Evolutionary conservation across 768 basidiomycete species (phyloP).

Genomic region (Lepiota subincarnata): DNA sequence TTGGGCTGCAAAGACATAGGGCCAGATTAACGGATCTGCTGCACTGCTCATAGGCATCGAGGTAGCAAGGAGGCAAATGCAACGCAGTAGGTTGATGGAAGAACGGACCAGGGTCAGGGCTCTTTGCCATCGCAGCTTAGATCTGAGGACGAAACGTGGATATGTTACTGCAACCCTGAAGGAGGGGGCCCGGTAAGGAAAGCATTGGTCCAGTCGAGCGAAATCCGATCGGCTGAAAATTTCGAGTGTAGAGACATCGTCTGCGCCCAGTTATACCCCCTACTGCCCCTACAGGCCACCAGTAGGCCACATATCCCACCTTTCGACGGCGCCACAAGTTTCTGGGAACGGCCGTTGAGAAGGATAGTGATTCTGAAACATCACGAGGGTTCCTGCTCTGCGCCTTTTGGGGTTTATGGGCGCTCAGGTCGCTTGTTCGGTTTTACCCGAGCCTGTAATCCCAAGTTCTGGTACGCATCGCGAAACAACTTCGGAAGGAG

Average conservation of each 20-base stretch:
- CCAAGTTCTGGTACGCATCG: constrained; percentile 43
- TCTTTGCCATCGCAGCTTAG: not conserved
- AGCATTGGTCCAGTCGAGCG: not conserved
- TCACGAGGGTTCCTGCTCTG: constrained; percentile 26
- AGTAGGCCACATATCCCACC: not conserved
- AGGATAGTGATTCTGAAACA: constrained; percentile 30
- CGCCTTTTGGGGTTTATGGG: constrained; percentile 32
- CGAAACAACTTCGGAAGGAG: constrained; percentile 40
- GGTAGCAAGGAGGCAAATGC: not conserved
- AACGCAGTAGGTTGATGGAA: not conserved
- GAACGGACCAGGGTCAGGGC: constrained; percentile 13
- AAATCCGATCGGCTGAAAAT: constrained; percentile 7
- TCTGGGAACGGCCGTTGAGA: constrained; percentile 28
- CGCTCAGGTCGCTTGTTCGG: constrained; percentile 31
- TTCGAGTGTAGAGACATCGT: not conserved
- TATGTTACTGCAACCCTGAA: constrained; percentile 6
- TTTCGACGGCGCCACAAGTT: constrained; percentile 26
- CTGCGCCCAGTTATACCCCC: too few relatives aligned
- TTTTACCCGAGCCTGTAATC: constrained; percentile 48
- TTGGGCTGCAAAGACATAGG: not conserved
- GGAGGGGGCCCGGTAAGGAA: constrained; percentile 7
- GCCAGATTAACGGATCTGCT: not conserved
- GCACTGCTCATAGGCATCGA: not conserved
- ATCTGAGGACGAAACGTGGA: constrained; percentile 5
- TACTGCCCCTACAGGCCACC: too few relatives aligned